Percentiles rank a stretch among this genome's conserved stretches.
These are phyloP conservation scores for Claviceps arundinis DNA, from an alignment of 2,329 filamentous ascomycete species.

Conservation along the genomic window DNA sequence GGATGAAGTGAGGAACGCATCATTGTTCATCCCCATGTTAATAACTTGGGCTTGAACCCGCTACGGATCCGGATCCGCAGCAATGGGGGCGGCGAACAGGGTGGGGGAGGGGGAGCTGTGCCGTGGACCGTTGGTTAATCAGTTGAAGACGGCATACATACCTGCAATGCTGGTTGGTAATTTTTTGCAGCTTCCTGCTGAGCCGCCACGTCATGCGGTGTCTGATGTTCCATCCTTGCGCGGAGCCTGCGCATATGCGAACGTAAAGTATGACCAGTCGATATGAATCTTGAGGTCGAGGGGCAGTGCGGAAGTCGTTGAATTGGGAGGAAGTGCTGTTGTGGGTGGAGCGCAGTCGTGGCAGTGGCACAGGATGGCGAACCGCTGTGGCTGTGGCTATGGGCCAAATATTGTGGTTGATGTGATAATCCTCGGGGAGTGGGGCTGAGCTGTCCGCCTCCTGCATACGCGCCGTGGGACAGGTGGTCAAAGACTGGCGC, in stretches of 20 bases:
- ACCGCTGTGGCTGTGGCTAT: constrained; percentile 5
- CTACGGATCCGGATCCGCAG: background rate
- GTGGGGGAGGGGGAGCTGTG: background rate
- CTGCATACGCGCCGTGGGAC: constrained; percentile 6
- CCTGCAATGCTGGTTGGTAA: constrained; percentile 44
- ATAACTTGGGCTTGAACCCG: background rate
- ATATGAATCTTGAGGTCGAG: constrained; percentile 3
- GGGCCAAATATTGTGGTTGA: constrained; percentile 5
- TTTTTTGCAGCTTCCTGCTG: constrained; percentile 48
- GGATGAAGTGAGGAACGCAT: background rate
- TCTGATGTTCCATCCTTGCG: constrained; percentile 21
- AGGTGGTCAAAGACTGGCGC: constrained; percentile 9
- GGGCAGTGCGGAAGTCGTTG: constrained; percentile 3
- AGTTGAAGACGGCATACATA: constrained; percentile 18
- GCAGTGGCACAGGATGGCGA: constrained; percentile 4
- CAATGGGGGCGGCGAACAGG: background rate
- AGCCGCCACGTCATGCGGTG: constrained; percentile 34
- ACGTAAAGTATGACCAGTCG: constrained; percentile 6
- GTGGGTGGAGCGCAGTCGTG: constrained; percentile 4
- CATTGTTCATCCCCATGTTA: no score
- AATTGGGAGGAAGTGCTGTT: constrained; percentile 5
- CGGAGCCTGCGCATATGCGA: constrained; percentile 7
- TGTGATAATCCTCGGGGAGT: constrained; percentile 5
- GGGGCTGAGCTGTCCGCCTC: constrained; percentile 4
- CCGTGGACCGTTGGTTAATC: no score